Conservation (phyloP, 441 rosid genomes). For the Erodium chrysanthum region DNA sequence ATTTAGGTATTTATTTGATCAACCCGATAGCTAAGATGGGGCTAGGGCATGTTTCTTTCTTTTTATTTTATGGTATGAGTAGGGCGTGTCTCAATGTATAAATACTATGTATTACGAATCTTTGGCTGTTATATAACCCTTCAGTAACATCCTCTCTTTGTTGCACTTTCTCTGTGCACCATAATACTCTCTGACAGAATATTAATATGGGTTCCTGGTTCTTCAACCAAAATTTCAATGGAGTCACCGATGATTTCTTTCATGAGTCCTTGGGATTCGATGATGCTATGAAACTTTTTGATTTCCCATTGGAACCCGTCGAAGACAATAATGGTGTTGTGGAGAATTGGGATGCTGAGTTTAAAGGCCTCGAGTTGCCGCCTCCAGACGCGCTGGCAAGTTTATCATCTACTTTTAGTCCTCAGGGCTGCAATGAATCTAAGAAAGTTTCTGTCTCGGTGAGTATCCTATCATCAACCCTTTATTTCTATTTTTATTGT, state of each 20-base stretch:
- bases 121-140: neutral
- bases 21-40: neutral
- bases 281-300: neutral
- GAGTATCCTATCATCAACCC: neutral
- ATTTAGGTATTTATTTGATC: neutral
- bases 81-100: too few species aligned
- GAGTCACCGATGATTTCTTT: neutral
- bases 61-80: neutral
- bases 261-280: neutral
- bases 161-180: neutral
- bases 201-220: neutral
- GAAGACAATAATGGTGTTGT: neutral
- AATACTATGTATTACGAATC: neutral
- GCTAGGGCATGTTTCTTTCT: neutral
- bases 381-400: neutral
- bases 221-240: neutral
- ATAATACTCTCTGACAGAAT: neutral
- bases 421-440: neutral
- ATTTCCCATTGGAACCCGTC: neutral
- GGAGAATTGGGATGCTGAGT: neutral
- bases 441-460: neutral
- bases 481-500: neutral
- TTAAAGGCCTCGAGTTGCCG: neutral
- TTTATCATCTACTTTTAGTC: neutral
- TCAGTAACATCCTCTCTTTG: neutral